Evolutionary conservation across 176 grass and related monocot species (phyloP), one percentile per base, ranked within the genome.

Genomic region (Lolium perenne): DNA sequence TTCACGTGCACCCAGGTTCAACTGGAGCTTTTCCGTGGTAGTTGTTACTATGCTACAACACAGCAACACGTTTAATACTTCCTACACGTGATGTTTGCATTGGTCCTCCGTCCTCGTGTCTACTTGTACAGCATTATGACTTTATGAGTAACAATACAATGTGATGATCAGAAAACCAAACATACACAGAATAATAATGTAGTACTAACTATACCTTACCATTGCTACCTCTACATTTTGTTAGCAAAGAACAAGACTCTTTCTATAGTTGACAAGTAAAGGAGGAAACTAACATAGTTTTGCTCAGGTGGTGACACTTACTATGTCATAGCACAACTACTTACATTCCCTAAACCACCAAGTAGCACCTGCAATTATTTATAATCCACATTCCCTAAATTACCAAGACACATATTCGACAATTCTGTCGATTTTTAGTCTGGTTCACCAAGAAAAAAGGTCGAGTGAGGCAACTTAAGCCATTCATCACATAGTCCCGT

Each of bases 401-500:
- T 50, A 4, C 15, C 16, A 67, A 67, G 66, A 38, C 18, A 66
- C 23, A 80, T 13, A 13, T 50, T 50, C 21, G 0, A 50, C 14
- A 25, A 26, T n/a, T 67, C 3, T 49, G 48, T 17, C 6, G 66
- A 51, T 35, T 48, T 50, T 74, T 26, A 7, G 2, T 50, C 21
- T 74, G 21, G 23, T 81, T 66, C 25, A 66, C 25, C 61, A 35
- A 41, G 46, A 65, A 66, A 66, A 65, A 66, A 29, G 45, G 47
- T 18, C 45, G 18, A 50, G 12, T 16, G 45, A 74, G 21, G 46
- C 45, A 50, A 74, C 71, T 15, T 48, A 49, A 25, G 14, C 71
- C 10, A 74, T 15, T 25, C 45, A 25, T 49, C 6, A 0, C 21
- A 74, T 15, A 26, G 12, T 15, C 8, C 45, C 2, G 7, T 49